Conservation (phyloP, 2,329 filamentous ascomycete genomes). For the Arthrobotrys pseudoclavata region DNA sequence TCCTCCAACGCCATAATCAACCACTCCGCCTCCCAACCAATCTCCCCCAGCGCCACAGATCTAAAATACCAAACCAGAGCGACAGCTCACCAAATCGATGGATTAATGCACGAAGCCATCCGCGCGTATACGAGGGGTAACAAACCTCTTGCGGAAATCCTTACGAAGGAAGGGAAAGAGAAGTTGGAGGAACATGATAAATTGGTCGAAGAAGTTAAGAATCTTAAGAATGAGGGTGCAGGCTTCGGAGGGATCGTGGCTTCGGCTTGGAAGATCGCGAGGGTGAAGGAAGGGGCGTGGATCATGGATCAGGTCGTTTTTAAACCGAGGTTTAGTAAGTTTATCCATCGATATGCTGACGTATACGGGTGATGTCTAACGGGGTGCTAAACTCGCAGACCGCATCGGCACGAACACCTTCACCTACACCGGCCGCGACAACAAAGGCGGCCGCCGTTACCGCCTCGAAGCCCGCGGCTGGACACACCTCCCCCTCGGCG, state of each 20-base stretch:
- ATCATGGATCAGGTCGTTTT: constrained; percentile 51
- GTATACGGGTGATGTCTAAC: background rate
- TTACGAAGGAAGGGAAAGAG: constrained; percentile 10
- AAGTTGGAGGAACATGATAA: constrained; percentile 31
- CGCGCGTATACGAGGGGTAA: constrained; percentile 21
- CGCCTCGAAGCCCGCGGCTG: constrained; percentile 57
- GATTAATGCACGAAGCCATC: constrained; percentile 42
- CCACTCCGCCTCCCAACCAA: background rate
- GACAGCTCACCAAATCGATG: constrained; percentile 35
- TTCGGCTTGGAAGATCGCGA: constrained; percentile 41
- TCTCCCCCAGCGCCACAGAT: constrained; percentile 15
- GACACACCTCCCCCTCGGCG: constrained; percentile 25
- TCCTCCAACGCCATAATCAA: constrained; percentile 10
- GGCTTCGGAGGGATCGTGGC: constrained; percentile 37
- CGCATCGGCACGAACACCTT: constrained; percentile 54
- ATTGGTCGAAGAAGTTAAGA: background rate
- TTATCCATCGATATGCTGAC: background rate
- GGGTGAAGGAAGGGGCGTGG: constrained; percentile 20
- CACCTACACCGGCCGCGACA: constrained; percentile 50
- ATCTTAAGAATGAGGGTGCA: background rate
- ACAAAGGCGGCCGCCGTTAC: constrained; percentile 42
- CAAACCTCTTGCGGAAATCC: background rate
- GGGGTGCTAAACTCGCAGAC: background rate
- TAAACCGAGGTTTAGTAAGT: constrained; percentile 34
- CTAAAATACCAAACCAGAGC: constrained; percentile 1